phyloP scores from a whole-genome alignment of 2,329 filamentous ascomycete genomes.

The Aspergillus ruber region DNA sequence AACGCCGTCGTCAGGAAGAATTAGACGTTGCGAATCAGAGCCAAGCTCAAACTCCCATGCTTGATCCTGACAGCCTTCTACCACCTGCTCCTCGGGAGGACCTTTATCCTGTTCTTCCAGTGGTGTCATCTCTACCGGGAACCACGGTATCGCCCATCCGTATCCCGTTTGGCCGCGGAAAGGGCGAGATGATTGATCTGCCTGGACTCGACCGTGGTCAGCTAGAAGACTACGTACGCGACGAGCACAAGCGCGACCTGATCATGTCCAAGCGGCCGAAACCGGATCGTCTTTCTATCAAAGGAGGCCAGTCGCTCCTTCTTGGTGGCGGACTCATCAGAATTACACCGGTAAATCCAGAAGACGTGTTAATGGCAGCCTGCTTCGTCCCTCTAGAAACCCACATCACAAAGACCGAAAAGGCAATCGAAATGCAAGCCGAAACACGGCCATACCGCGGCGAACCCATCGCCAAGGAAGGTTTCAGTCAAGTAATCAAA shows the following conservation, averaged over 20 bases:
- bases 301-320: slow-evolving; percentile 70
- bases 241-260: slow-evolving; percentile 59
- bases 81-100: slow-evolving; percentile 69
- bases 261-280: slow-evolving; percentile 73
- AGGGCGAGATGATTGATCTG: slow-evolving; percentile 87
- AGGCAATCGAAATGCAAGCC: slow-evolving; percentile 67
- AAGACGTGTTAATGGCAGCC: slow-evolving; percentile 68
- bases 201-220: slow-evolving; percentile 73
- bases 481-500: slow-evolving; percentile 51
- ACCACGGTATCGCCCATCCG: slow-evolving; percentile 94
- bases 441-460: slow-evolving; percentile 57
- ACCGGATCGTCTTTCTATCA: slow-evolving; percentile 67
- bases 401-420: slow-evolving; percentile 73
- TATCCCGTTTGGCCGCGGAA: slow-evolving; percentile 77
- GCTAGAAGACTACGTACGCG: slow-evolving; percentile 63
- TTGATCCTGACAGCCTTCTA: slow-evolving; percentile 50
- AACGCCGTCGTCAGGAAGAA: slow-evolving; percentile 19
- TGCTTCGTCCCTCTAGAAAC: slow-evolving; percentile 73
- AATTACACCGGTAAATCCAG: slow-evolving; percentile 66
- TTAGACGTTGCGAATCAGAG: slow-evolving; percentile 5
- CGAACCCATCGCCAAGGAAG: slow-evolving; percentile 57
- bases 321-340: slow-evolving; percentile 81
- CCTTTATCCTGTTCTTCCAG: slow-evolving; percentile 74
- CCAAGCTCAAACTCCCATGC: slow-evolving; percentile 10
- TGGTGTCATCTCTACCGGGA: slow-evolving; percentile 79